These are phyloP conservation scores for Candida sithepensis DNA, from an alignment of 805 yeast genomes.

Conservation along the genomic window DNA sequence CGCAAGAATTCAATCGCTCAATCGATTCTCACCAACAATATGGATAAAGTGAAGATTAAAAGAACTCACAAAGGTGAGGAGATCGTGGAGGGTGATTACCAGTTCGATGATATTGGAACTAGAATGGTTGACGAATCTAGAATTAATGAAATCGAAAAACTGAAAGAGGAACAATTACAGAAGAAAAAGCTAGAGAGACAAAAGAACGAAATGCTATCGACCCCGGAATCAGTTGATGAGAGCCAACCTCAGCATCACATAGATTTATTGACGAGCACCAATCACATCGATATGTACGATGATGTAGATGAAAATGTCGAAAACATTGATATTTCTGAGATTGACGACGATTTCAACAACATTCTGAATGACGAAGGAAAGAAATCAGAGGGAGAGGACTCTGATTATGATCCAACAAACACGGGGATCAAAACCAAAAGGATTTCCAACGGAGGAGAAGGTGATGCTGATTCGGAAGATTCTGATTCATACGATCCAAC, in stretches of 20 bases:
- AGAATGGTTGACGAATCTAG: conserved; percentile 21
- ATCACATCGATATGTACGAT: conserved; percentile 2
- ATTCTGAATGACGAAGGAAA: conserved; percentile 13
- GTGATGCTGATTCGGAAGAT: conserved; percentile 11
- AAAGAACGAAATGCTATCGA: background rate
- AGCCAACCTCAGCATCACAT: conserved; percentile 1
- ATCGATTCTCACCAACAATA: conserved; percentile 50
- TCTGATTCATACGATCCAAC: conserved; percentile 23
- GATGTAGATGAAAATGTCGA: conserved; percentile 1
- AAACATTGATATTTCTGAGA: conserved; percentile 3
- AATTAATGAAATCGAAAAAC: conserved; percentile 24
- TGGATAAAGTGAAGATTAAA: conserved; percentile 56
- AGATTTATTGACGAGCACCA: background rate
- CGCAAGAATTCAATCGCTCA: conserved; percentile 65
- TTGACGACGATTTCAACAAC: conserved; percentile 16
- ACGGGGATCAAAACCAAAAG: conserved; percentile 4
- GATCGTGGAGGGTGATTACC: conserved; percentile 55
- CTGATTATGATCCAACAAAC: conserved; percentile 4
- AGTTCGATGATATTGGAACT: conserved; percentile 22
- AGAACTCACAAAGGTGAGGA: conserved; percentile 90
- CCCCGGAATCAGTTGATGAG: background rate
- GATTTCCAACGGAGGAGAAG: too few species aligned
- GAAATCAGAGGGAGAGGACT: conserved; percentile 3
- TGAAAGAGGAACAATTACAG: conserved; percentile 21
- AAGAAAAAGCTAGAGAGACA: conserved; percentile 9